Percentiles rank a stretch among this genome's conserved stretches.
Conservation (phyloP, 2,329 filamentous ascomycete genomes). For the Ciborinia camelliae region DNA sequence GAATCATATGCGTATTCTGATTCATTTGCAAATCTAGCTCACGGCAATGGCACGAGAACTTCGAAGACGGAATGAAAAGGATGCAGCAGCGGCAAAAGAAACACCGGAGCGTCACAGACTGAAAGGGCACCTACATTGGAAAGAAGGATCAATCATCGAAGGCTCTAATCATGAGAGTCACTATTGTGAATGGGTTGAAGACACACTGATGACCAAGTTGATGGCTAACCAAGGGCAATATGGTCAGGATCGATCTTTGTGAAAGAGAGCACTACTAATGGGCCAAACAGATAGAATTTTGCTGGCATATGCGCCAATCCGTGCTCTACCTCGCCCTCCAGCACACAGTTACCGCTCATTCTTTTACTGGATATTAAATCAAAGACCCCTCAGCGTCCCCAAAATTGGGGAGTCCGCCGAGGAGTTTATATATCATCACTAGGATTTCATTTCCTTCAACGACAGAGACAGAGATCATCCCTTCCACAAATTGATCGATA, state of each 20-base stretch:
- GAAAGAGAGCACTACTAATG: neutral
- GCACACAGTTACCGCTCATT: neutral
- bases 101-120: neutral
- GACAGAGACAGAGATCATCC: neutral
- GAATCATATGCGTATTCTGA: neutral
- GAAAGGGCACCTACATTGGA: neutral
- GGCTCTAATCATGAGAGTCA: neutral
- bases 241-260: neutral
- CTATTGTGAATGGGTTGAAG: neutral
- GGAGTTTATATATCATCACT: neutral
- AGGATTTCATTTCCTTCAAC: neutral
- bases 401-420: no score
- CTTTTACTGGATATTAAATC: neutral
- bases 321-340: neutral
- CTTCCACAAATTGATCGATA: neutral
- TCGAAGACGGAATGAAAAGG: neutral
- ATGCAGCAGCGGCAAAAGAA: neutral
- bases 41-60: neutral
- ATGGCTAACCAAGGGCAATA: neutral
- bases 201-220: neutral
- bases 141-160: no score
- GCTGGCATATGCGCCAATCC: neutral
- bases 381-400: neutral
- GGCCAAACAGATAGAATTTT: neutral
- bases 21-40: neutral